phyloP scores from a whole-genome alignment of 768 basidiomycete genomes.

The Lyophyllum atratum region DNA sequence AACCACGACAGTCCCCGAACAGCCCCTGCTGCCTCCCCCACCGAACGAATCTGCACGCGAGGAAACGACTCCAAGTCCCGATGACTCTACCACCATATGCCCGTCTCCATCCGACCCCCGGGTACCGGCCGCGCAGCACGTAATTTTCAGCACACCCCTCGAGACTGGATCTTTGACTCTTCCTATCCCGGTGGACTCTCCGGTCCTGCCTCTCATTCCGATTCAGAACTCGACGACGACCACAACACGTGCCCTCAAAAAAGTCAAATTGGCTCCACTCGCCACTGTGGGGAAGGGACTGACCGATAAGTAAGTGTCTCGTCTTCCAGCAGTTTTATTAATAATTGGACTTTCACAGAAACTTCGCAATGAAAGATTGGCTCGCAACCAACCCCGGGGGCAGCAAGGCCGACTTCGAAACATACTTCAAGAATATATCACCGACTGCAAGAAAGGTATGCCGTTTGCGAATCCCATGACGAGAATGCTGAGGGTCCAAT shows the following conservation, averaged over 20 bases:
- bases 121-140: too few species aligned
- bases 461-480: neutral
- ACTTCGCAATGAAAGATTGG: constrained; percentile 12
- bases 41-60: too few species aligned
- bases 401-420: constrained; percentile 3
- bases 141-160: too few species aligned
- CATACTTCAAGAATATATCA: neutral
- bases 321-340: neutral
- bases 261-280: neutral
- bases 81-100: too few species aligned
- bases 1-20: too few species aligned
- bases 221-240: neutral
- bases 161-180: too few species aligned
- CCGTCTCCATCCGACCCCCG: too few species aligned
- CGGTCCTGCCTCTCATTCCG: neutral
- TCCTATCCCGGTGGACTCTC: too few species aligned
- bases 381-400: constrained; percentile 5
- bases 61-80: too few species aligned
- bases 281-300: constrained; percentile 2
- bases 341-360: constrained; percentile 1
- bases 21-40: too few species aligned
- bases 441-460: neutral
- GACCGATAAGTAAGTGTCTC: constrained; percentile 8
- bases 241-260: neutral
- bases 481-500: neutral